A percentile compares a stretch with the other conserved stretches of the same genome.
phyloP scores from a whole-genome alignment of 75 land plant species.

The Pinus albicaulis region DNA sequence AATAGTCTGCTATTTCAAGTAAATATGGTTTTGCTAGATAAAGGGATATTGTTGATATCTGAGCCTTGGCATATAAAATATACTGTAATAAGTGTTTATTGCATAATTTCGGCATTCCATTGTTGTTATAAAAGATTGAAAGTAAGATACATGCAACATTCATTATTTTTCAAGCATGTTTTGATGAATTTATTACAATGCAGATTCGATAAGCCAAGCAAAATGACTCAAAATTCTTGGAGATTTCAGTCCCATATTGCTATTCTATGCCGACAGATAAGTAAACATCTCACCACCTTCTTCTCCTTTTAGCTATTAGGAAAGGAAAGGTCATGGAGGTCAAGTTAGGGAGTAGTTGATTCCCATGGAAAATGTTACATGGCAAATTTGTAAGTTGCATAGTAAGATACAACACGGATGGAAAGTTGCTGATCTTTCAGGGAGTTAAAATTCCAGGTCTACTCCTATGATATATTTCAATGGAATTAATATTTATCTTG shows the following conservation, averaged over 20 bases:
- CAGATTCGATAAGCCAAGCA: neutral
- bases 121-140: neutral
- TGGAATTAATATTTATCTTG: neutral
- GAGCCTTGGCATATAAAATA: neutral
- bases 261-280: no score
- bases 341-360: constrained; percentile 2
- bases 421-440: neutral
- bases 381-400: neutral
- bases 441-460: neutral
- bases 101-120: neutral
- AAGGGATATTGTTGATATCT: neutral
- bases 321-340: neutral
- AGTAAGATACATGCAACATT: neutral
- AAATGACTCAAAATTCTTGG: neutral
- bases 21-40: neutral
- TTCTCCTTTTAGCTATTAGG: constrained; percentile 10
- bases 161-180: neutral
- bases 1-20: neutral
- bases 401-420: neutral
- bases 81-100: neutral
- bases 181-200: constrained; percentile 1
- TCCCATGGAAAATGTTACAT: neutral
- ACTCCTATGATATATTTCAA: neutral
- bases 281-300: constrained; percentile 6
- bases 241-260: neutral